phyloP scores from a whole-genome alignment of 106 monocot genomes.

The Platanthera guangdongensis region DNA sequence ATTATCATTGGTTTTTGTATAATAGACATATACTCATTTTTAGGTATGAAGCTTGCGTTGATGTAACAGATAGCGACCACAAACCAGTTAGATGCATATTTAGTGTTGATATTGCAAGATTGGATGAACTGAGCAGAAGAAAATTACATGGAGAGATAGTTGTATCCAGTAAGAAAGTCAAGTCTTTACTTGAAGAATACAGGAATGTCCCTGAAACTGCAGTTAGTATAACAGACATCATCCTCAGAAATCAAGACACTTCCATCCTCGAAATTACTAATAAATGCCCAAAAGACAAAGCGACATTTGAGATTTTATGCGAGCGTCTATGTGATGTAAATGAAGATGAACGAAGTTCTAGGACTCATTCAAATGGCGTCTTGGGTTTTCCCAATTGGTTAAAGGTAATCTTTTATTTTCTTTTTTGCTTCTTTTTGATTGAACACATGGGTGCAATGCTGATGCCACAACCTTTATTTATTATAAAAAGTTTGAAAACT shows the following conservation, averaged over 20 bases:
- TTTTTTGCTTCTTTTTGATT: too few species aligned
- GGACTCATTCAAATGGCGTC: not conserved
- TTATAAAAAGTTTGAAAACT: too few species aligned
- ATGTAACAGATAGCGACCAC: conserved; percentile 61
- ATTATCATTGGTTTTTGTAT: not conserved
- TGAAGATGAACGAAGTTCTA: not conserved
- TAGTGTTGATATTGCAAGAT: conserved; percentile 8
- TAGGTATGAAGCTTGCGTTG: conserved; percentile 69
- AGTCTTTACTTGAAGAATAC: conserved; percentile 1
- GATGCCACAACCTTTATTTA: too few species aligned
- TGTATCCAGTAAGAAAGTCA: not conserved
- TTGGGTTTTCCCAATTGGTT: conserved; percentile 6
- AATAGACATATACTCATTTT: not conserved
- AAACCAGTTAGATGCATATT: conserved; percentile 73
- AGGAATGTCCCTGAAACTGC: not conserved
- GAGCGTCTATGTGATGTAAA: not conserved
- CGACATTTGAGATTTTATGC: not conserved
- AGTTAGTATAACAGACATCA: not conserved
- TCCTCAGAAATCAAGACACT: not conserved
- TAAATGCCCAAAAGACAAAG: not conserved
- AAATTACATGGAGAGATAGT: not conserved
- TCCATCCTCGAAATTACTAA: not conserved
- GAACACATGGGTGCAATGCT: too few species aligned
- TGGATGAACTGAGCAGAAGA: not conserved
- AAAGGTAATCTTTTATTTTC: not conserved